Conservation (phyloP, 2,329 filamentous ascomycete species). For the Shiraia bambusicola region DNA sequence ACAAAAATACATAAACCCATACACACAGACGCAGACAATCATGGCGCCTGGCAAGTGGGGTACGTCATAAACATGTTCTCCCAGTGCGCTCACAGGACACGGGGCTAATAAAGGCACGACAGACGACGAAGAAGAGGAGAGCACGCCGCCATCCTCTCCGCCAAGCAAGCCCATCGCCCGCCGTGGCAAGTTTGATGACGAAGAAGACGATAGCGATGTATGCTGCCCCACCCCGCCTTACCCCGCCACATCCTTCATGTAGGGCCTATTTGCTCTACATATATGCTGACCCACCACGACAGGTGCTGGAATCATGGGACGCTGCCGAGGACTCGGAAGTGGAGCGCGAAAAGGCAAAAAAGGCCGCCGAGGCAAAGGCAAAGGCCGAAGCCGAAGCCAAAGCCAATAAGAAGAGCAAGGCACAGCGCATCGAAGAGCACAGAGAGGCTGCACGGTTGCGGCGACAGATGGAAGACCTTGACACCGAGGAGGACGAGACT, state of each 20-base stretch:
- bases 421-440: conserved; percentile 80
- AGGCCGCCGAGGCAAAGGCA: conserved; percentile 80
- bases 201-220: conserved; percentile 85
- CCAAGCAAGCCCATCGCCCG: conserved; percentile 50
- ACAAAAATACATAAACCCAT: not conserved
- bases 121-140: conserved; percentile 61
- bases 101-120: conserved; percentile 19
- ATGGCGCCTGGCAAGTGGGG: conserved; percentile 47
- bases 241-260: conserved; percentile 16
- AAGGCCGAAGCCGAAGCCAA: conserved; percentile 87
- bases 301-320: conserved; percentile 97
- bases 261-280: not conserved
- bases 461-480: conserved; percentile 58
- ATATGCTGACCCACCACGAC: conserved; percentile 22
- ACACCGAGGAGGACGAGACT: conserved; percentile 69
- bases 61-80: conserved; percentile 45
- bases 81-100: conserved; percentile 19
- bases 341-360: conserved; percentile 91
- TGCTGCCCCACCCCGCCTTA: conserved; percentile 30
- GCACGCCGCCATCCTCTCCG: conserved; percentile 52
- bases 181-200: conserved; percentile 82
- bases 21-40: conserved; percentile 21
- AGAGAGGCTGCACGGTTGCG: conserved; percentile 60
- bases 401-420: conserved; percentile 86
- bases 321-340: conserved; percentile 95